Base-by-base conservation (phyloP, 768 basidiomycete species). In the Mycena crocata region DNA sequence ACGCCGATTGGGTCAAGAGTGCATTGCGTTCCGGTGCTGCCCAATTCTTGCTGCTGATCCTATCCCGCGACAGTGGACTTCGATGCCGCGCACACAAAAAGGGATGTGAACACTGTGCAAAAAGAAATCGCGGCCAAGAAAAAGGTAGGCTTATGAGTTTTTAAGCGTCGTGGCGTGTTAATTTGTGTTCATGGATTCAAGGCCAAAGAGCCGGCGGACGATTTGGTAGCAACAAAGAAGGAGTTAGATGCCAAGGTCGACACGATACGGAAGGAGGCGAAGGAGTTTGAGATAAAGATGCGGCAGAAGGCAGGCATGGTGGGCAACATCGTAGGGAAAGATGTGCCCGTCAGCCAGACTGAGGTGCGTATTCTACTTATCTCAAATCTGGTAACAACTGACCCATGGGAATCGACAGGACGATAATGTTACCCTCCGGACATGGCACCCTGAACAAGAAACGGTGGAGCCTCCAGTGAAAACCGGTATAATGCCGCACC, bases 91-190 rank as follows among this genome's bases (percentile, higher is more conserved):
- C 85, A 84, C 21, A 79, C 93, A 54, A 85, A 89, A 71, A 96
- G 96, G 77, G 86, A 94, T 71, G 88, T 94, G 42, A 99, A 99
- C 73, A 88, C 87, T 17, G 84, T 96, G 14, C 96, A 99, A 83
- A 99, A 99, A 79, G 89, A 98, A 79, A 98, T 99, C 74, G 90
- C 89, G 14, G 85, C 87, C 2, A 98, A 95, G 88, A 98, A 95
- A 81, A 99, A 97, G 90, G 95, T 89, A 61, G 32, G 76, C 39
- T 45, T 40, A 23, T n/a, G 48, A 7, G 26, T 14, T 28, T 35
- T 31, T 54, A 35, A 57, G 50, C 63, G 35, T 13, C 45, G 30
- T 45, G 19, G 37, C 23, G 24, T 35, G 8, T 3, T 21, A 8
- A 63, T 34, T 42, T 46, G 28, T 30, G 39, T 23, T 23, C 21